Evolutionary conservation across 352 stramenopile species (phyloP).

Genomic region (Thalassiosira pacifica): DNA sequence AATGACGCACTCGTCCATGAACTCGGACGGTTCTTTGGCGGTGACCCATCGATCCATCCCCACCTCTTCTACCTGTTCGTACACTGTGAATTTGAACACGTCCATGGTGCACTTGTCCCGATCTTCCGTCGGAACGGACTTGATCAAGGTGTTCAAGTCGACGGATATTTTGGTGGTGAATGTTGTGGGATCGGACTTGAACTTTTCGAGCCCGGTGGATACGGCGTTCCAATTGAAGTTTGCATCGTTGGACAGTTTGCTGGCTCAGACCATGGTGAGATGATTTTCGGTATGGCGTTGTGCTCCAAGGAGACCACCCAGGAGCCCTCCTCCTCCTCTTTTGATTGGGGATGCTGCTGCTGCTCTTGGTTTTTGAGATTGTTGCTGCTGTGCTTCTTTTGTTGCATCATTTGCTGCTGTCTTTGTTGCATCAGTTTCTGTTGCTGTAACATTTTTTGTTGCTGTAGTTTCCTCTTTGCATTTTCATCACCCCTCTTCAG

Average conservation of each 20-base stretch:
- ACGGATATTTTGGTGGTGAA: constrained; percentile 68
- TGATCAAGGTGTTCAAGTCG: constrained; percentile 56
- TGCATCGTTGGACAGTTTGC: constrained; percentile 17
- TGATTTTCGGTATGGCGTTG: constrained; percentile 79
- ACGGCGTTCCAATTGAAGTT: constrained; percentile 32
- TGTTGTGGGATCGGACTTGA: constrained; percentile 43
- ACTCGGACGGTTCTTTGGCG: constrained; percentile 81
- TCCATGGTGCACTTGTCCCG: constrained; percentile 82
- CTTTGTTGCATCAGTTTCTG: constrained; percentile 29
- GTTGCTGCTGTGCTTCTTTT: constrained; percentile 20
- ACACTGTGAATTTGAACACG: constrained; percentile 84
- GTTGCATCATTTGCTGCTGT: constrained; percentile 15
- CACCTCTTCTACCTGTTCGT: constrained; percentile 85
- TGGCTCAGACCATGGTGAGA: constrained; percentile 56
- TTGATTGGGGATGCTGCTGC: background rate
- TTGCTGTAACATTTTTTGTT: constrained; percentile 32
- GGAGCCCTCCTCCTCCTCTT: constrained; percentile 68
- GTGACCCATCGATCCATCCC: constrained; percentile 84
- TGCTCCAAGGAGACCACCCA: constrained; percentile 81
- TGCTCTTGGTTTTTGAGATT: constrained; percentile 27
- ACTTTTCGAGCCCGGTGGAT: constrained; percentile 42
- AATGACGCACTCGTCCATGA: constrained; percentile 84
- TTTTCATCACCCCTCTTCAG: constrained; percentile 39
- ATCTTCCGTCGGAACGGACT: constrained; percentile 56
- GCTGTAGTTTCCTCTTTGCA: constrained; percentile 16